Conservation (phyloP, 495 filamentous ascomycete species). For the Paragyromitra xinjiangensis region DNA sequence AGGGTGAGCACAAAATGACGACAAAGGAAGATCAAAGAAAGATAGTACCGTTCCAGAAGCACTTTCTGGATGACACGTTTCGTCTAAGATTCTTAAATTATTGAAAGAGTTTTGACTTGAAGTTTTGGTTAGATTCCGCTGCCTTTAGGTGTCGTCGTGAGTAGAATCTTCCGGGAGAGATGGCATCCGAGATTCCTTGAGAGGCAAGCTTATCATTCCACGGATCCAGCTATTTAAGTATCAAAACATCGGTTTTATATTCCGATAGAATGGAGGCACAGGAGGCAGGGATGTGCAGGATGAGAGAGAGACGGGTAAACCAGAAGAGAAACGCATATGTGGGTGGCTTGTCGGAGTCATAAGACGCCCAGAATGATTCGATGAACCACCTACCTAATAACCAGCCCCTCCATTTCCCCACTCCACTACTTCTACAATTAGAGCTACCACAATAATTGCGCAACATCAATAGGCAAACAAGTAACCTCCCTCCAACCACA, state of each 20-base stretch:
- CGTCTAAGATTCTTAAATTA: conserved; percentile 20
- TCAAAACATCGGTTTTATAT: conserved; percentile 54
- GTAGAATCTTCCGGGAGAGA: conserved; percentile 20
- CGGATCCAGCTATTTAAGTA: conserved; percentile 54
- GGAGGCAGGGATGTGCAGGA: conserved; percentile 47
- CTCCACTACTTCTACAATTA: conserved; percentile 47
- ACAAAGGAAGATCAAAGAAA: conserved; percentile 2
- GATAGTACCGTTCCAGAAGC: conserved; percentile 21
- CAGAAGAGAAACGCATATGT: conserved; percentile 49
- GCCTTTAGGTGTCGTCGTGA: conserved; percentile 25
- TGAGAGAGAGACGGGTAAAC: conserved; percentile 55
- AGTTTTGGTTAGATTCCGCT: conserved; percentile 40
- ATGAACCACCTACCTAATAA: conserved; percentile 46
- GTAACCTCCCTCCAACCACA: conserved; percentile 24
- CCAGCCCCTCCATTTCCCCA: conserved; percentile 53
- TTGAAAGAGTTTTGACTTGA: conserved; percentile 20
- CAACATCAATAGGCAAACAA: conserved; percentile 42
- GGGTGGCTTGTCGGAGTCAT: conserved; percentile 53
- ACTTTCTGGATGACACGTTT: conserved; percentile 34
- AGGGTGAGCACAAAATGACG: conserved; percentile 33
- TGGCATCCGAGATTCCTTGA: conserved; percentile 40
- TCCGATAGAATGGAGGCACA: conserved; percentile 44
- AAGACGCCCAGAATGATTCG: conserved; percentile 49
- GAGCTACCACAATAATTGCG: conserved; percentile 16
- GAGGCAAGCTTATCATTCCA: conserved; percentile 51